Evolutionary conservation across 2,329 filamentous ascomycete species (phyloP).

Genomic region (Phaeophleospora eucalypticola): DNA sequence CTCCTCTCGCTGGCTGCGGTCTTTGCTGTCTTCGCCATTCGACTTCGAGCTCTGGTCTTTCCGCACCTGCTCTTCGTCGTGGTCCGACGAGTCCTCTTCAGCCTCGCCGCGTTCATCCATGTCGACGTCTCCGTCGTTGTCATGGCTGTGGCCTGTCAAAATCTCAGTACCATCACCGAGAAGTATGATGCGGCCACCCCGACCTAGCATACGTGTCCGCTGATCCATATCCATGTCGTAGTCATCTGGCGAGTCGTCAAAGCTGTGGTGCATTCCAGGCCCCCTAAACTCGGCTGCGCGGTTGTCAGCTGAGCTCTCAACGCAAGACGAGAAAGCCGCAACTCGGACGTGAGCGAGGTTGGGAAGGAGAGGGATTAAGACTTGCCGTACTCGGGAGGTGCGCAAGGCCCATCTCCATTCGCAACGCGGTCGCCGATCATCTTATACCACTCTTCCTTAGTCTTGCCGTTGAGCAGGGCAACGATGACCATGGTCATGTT

Average conservation of each 20-base stretch:
- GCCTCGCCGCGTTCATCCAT: conserved; percentile 73
- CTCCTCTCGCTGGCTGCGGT: conserved; percentile 45
- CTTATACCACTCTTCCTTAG: conserved; percentile 98
- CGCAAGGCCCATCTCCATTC: conserved; percentile 95
- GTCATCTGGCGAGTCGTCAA: conserved; percentile 51
- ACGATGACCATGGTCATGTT: conserved; percentile 99
- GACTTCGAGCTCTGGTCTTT: conserved; percentile 49
- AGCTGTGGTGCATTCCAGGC: conserved; percentile 47
- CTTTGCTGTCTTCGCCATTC: conserved; percentile 22
- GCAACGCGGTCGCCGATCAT: conserved; percentile 90
- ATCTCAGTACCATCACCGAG: conserved; percentile 93
- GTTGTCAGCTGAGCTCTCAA: conserved; percentile 21
- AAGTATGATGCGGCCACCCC: conserved; percentile 81
- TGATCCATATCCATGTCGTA: conserved; percentile 72
- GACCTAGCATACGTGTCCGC: conserved; percentile 63
- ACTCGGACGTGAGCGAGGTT: not conserved
- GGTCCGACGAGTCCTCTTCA: conserved; percentile 57
- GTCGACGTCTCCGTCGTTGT: conserved; percentile 61
- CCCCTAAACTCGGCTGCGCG: conserved; percentile 48
- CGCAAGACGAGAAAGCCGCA: not conserved
- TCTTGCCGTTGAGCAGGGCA: conserved; percentile 83
- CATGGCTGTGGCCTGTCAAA: conserved; percentile 64
- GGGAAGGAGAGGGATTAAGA: conserved; percentile 39
- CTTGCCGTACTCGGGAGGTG: conserved; percentile 99
- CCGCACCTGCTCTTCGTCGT: conserved; percentile 78